Evolutionary conservation across 805 yeast genomes (phyloP), one percentile per base, ranked within the genome.

Genomic region (Blastobotrys attinorum): DNA sequence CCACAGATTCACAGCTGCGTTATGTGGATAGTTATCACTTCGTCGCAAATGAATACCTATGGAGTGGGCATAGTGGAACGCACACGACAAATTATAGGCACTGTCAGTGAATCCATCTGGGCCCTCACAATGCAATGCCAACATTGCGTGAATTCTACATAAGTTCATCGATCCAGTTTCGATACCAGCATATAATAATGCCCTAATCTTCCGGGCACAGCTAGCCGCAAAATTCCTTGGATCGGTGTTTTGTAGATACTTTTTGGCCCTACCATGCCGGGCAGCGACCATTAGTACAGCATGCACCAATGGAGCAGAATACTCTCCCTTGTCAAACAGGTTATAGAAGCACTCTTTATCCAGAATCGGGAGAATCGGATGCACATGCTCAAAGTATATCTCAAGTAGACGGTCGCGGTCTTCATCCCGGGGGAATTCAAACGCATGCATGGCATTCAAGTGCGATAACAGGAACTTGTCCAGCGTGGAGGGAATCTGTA

Each of bases 311-410:
- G 67, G 50, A 11, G 63, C 60, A 3, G 53, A 72, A 60, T 51
- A 64, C 47, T 52, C 54, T 49, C 50, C 61, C 42, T 41, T 55
- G 43, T 45, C 56, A 54, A 53, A 62, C 40, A 42, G 55, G 40
- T 46, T 60, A 60, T 60, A 56, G 48, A 70, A 65, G 15, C 58
- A 56, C 13, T 51, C 52, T 47, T 66, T 67, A 47, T 65, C 62
- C 5, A 70, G 51, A n/a, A 71, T 51, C 4, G 75, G 74, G 42
- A 69, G 57, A 2, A 70, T 48, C 15, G 63, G 57, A 49, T 70
- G 66, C 10, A 68, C 49, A 39, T 62, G 60, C 47, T 53, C 56
- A 49, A 70, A 67, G 47, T 61, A 70, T 3, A 68, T 44, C 34
- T 63, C 53, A 25, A 65, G 53, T 35, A 70, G 54, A 13, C 45